Evolutionary conservation across 164 flowering plant species (phyloP), one percentile per base, ranked within the genome.

Genomic region (Annona squamosa): DNA sequence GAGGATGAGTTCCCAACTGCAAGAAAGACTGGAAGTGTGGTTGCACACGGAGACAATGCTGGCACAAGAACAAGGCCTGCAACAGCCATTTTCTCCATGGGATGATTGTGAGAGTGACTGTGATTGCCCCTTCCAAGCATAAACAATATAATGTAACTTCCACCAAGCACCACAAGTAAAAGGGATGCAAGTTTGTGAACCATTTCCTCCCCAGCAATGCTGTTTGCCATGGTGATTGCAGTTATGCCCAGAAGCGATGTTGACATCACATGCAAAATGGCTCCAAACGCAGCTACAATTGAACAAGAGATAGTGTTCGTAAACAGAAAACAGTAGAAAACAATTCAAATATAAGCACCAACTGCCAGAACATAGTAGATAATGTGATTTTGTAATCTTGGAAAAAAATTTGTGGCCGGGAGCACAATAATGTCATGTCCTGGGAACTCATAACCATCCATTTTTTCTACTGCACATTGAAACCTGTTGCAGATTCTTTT

Each of bases 71-170:
- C 87, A 74, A 96, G 97, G 17, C 99, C 99, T 18, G 97, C 98
- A 71, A 96, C 97, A 71, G 99, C 99, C 98, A 96, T 91, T 83
- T 93, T 93, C 80, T 96, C 99, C 99, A 96, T 89, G 5, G 99
- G 99, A 71, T 93, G 94, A 81, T 89, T 92, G 82, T 93, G 99
- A 41, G 95, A 77, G 83, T 91, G 99, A 81, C 85, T 85, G 71
- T 96, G 99, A 61, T 97, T 94, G 71, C 99, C 95, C 81, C 87
- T 96, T 67, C 99, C 99, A 48, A 81, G 18, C 56, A 96, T 56
- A 84, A 78, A 92, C 82, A 96, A 75, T 48, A 91, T 57, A 46
- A 96, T 63, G 74, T 96, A 96, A 78, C 97, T 73, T 56, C 91
- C 97, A 46, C 99, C 99, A 70, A 96, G 97, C 82, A 96, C 5